Evolutionary conservation across 2,329 filamentous ascomycete species (phyloP).

Genomic region (Aureobasidium uvarum): DNA sequence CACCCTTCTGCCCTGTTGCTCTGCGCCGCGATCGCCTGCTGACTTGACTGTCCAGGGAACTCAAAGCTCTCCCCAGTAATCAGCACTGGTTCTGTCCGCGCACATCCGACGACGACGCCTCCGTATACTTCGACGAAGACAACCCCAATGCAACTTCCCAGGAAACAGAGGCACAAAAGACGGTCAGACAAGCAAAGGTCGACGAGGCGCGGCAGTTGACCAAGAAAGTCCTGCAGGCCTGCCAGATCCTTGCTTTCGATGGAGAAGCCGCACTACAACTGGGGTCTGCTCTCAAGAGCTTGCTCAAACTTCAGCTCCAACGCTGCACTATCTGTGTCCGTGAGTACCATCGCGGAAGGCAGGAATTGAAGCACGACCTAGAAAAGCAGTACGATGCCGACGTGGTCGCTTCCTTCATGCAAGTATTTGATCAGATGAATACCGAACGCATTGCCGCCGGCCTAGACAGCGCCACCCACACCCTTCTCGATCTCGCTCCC

Average conservation of each 20-base stretch:
- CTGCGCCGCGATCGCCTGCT: neutral
- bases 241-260: slow-evolving; percentile 50
- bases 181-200: slow-evolving; percentile 36
- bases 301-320: slow-evolving; percentile 45
- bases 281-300: slow-evolving; percentile 43
- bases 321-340: slow-evolving; percentile 53
- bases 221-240: slow-evolving; percentile 44
- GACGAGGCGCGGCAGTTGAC: slow-evolving; percentile 43
- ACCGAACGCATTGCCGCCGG: slow-evolving; percentile 46
- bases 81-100: slow-evolving; percentile 53
- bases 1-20: too few species aligned
- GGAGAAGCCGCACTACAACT: slow-evolving; percentile 48
- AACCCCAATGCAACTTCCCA: slow-evolving; percentile 32
- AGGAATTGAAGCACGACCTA: slow-evolving; percentile 43
- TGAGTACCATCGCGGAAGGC: slow-evolving; percentile 48
- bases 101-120: slow-evolving; percentile 37
- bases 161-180: slow-evolving; percentile 34
- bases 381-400: slow-evolving; percentile 47
- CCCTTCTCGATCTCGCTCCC: slow-evolving; percentile 48
- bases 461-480: slow-evolving; percentile 43
- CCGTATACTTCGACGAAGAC: slow-evolving; percentile 49
- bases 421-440: slow-evolving; percentile 48
- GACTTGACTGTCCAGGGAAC: slow-evolving; percentile 8
- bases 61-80: slow-evolving; percentile 39
- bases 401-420: slow-evolving; percentile 46